A percentile compares a stretch with the other conserved stretches of the same genome.
Conservation (phyloP, 2,329 filamentous ascomycete genomes). For the Epichloe coenophiala region DNA sequence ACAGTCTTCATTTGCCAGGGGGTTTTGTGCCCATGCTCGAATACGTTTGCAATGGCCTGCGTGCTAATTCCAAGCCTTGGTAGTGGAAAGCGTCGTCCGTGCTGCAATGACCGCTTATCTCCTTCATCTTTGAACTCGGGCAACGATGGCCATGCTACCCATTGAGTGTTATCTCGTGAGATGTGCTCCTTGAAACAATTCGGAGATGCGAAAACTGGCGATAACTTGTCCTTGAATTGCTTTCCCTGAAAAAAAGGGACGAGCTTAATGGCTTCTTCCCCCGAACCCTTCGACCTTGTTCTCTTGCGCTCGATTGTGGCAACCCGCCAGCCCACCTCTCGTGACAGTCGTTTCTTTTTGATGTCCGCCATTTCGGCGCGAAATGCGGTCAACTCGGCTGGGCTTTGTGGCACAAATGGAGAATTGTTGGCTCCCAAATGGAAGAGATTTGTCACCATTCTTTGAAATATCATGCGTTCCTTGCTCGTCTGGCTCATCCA, state of each 20-base stretch:
- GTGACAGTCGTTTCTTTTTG: constrained; percentile 13
- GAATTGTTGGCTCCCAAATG: constrained; percentile 23
- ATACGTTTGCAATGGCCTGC: constrained; percentile 1
- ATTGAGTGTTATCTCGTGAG: constrained; percentile 6
- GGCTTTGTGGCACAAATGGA: constrained; percentile 22
- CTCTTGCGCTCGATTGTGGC: constrained; percentile 9
- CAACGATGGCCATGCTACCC: constrained; percentile 21
- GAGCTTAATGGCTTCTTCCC: constrained; percentile 1
- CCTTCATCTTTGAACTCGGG: constrained; percentile 24
- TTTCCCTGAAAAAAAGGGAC: constrained; percentile 15
- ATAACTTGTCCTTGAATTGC: constrained; percentile 15
- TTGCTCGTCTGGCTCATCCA: constrained; percentile 24
- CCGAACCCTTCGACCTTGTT: not conserved
- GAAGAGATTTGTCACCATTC: constrained; percentile 20
- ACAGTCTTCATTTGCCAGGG: constrained; percentile 15
- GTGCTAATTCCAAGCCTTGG: constrained; percentile 16
- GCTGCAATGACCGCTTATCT: constrained; percentile 14
- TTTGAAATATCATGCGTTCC: constrained; percentile 22
- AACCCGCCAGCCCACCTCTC: constrained; percentile 12
- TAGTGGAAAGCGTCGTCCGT: constrained; percentile 18
- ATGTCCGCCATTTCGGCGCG: constrained; percentile 17
- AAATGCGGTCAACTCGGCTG: constrained; percentile 21
- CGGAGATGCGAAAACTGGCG: constrained; percentile 19
- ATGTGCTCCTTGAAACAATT: constrained; percentile 20
- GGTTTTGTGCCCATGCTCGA: constrained; percentile 12